Evolutionary conservation across 208 protist species (phyloP).

Genomic region (Trypanosoma melophagium): DNA sequence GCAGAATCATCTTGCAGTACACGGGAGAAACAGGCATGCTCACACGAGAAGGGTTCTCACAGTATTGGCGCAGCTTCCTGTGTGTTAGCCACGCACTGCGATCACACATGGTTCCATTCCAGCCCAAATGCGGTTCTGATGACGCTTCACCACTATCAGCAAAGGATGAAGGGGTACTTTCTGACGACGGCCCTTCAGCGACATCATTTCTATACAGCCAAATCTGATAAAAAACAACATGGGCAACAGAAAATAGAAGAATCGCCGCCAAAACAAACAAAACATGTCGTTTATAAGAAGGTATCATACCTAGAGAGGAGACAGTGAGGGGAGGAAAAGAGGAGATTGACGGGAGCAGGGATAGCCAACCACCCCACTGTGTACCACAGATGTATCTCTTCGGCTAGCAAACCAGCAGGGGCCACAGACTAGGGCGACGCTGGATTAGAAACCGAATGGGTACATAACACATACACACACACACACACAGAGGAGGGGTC

Average conservation of each 20-base stretch:
- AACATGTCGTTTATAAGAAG: too few relatives aligned
- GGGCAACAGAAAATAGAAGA: too few relatives aligned
- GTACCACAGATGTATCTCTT: constrained; percentile 9
- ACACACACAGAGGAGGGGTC: not conserved
- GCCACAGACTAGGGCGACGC: not conserved
- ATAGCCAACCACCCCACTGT: not conserved
- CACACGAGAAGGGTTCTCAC: not conserved
- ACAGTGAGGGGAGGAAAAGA: too few relatives aligned
- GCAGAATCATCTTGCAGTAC: constrained; percentile 4
- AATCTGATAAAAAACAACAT: too few relatives aligned
- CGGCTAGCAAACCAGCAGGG: constrained; percentile 24
- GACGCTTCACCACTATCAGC: not conserved
- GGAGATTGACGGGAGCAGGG: too few relatives aligned
- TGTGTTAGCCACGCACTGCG: not conserved
- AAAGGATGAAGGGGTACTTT: too few relatives aligned
- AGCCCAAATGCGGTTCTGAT: not conserved
- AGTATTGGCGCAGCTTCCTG: not conserved
- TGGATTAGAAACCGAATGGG: constrained; percentile 28
- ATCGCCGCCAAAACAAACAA: too few relatives aligned
- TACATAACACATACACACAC: not conserved
- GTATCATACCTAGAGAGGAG: too few relatives aligned
- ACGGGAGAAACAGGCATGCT: not conserved
- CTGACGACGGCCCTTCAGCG: too few relatives aligned
- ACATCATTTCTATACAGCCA: too few relatives aligned
- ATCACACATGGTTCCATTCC: constrained; percentile 4